Percentiles rank a stretch among this genome's conserved stretches.
Conservation (phyloP, 2,329 filamentous ascomycete genomes). For the Didymella sp. region DNA sequence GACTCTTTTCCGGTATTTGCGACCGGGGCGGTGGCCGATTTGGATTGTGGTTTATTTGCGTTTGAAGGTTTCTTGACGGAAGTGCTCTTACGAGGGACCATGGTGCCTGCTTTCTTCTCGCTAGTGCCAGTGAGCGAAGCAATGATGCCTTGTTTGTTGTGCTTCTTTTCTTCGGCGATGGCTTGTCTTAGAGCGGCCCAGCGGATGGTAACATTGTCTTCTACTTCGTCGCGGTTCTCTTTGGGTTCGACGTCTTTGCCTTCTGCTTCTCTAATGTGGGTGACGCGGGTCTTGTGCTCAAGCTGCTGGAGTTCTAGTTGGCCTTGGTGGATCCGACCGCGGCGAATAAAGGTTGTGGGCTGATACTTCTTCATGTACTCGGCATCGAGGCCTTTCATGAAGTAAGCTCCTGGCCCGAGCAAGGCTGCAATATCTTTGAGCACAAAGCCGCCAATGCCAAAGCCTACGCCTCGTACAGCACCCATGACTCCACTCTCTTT, state of each 20-base stretch:
- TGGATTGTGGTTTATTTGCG: conserved; percentile 9
- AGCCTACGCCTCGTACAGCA: conserved; percentile 61
- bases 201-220: conserved; percentile 27
- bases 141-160: conserved; percentile 32
- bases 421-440: conserved; percentile 70
- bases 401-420: conserved; percentile 66
- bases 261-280: conserved; percentile 16
- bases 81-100: conserved; percentile 37
- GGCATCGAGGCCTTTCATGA: conserved; percentile 69
- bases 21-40: conserved; percentile 19
- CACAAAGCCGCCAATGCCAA: conserved; percentile 68
- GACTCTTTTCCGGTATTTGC: conserved; percentile 19
- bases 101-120: conserved; percentile 38
- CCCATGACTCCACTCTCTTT: conserved; percentile 64
- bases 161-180: conserved; percentile 37
- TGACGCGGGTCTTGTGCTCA: conserved; percentile 17
- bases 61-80: conserved; percentile 16
- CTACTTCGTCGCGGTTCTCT: conserved; percentile 43
- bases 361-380: conserved; percentile 63
- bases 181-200: conserved; percentile 37
- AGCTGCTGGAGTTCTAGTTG: conserved; percentile 42
- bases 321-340: conserved; percentile 66
- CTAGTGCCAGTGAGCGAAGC: conserved; percentile 36
- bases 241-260: conserved; percentile 10
- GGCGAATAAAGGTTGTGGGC: conserved; percentile 62